These are phyloP conservation scores for Roridomyces roridus DNA, from an alignment of 768 basidiomycete genomes.

Conservation along the genomic window DNA sequence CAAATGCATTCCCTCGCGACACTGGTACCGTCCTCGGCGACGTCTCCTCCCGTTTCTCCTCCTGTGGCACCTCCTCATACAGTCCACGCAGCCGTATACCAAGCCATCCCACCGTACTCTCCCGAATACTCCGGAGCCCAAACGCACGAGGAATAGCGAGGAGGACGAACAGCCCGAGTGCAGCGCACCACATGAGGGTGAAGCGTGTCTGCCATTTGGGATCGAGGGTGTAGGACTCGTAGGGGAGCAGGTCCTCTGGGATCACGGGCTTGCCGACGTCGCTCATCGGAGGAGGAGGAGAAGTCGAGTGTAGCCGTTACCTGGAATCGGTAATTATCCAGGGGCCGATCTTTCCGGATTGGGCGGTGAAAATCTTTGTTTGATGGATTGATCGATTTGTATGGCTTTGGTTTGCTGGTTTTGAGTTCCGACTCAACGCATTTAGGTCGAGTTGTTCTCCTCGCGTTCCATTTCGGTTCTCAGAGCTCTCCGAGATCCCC, in stretches of 20 bases:
- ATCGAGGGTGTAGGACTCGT: constrained; percentile 82
- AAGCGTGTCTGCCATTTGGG: constrained; percentile 81
- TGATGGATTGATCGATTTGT: no score
- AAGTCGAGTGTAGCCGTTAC: no score
- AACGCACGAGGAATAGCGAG: constrained; percentile 50
- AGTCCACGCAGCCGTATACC: constrained; percentile 5
- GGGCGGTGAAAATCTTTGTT: no score
- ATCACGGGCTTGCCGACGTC: constrained; percentile 50
- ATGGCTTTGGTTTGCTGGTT: no score
- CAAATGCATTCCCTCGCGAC: background rate
- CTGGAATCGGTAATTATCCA: no score
- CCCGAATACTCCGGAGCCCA: background rate
- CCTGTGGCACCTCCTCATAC: constrained; percentile 5
- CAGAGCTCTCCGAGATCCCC: no score
- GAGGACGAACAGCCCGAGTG: constrained; percentile 55
- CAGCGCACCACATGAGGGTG: constrained; percentile 71
- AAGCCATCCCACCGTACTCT: background rate
- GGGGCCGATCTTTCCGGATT: no score
- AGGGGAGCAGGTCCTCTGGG: constrained; percentile 63
- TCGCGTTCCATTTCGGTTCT: no score
- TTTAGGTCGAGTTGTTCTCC: no score
- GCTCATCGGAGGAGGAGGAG: no score
- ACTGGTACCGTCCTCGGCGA: constrained; percentile 12
- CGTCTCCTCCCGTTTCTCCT: constrained; percentile 5
- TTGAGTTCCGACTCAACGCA: no score